phyloP scores from a whole-genome alignment of 768 basidiomycete genomes.

The Amanita polypyramis region DNA sequence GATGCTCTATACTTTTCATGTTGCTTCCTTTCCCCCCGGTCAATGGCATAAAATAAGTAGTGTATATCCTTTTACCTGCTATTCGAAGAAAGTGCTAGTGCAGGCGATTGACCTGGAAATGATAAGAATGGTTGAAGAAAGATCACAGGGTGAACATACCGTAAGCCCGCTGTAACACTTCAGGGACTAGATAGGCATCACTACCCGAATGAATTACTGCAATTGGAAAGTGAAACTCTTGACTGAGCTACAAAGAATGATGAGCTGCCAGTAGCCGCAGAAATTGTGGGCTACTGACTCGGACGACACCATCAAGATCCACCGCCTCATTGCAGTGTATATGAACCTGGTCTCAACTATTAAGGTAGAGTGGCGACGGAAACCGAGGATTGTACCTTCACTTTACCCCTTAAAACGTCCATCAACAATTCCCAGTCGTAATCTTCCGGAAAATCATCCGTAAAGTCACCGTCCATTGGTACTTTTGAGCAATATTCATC shows the following conservation, averaged over 20 bases:
- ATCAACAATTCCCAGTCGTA: constrained; percentile 74
- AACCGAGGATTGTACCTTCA: constrained; percentile 37
- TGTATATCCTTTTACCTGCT: constrained; percentile 19
- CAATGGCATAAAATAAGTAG: background rate
- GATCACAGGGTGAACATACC: constrained; percentile 22
- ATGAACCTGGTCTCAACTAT: constrained; percentile 19
- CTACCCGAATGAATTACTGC: constrained; percentile 73
- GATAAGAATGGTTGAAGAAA: background rate
- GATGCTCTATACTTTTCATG: constrained; percentile 75
- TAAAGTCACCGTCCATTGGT: constrained; percentile 33
- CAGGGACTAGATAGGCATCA: constrained; percentile 77
- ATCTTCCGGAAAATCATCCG: constrained; percentile 56
- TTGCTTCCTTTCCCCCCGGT: constrained; percentile 41
- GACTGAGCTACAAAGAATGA: constrained; percentile 43
- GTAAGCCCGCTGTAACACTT: constrained; percentile 59
- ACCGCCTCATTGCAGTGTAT: constrained; percentile 49
- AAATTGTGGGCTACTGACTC: constrained; percentile 32
- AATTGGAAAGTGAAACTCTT: constrained; percentile 77
- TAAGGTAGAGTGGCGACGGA: background rate
- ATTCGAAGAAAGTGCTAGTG: constrained; percentile 61
- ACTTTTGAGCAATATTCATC: constrained; percentile 56
- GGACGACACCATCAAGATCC: constrained; percentile 62
- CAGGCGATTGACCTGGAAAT: constrained; percentile 49
- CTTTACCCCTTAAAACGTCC: constrained; percentile 67
- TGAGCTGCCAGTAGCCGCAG: background rate